Evolutionary conservation across 2,329 filamentous ascomycete genomes (phyloP).

Genomic region (Truncatella angustata): DNA sequence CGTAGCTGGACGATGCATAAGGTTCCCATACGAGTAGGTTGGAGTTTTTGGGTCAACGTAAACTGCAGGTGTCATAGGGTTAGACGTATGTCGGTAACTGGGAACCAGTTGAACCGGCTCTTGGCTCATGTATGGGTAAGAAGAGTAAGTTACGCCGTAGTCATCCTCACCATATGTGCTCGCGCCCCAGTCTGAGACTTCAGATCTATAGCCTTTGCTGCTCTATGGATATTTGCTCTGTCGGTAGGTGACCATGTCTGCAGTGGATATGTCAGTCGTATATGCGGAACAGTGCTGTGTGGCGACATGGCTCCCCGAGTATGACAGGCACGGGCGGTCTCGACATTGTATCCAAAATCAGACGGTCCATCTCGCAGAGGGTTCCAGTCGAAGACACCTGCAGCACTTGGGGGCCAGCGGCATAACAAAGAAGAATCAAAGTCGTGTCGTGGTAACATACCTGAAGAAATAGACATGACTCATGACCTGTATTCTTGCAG

Average conservation of each 20-base stretch:
- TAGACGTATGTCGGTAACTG: slow-evolving; percentile 27
- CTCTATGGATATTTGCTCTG: slow-evolving; percentile 30
- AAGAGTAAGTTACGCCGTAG: slow-evolving; percentile 30
- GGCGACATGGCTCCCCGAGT: slow-evolving; percentile 25
- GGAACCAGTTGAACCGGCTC: slow-evolving; percentile 33
- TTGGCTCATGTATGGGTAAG: slow-evolving; percentile 33
- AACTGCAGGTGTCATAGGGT: slow-evolving; percentile 22
- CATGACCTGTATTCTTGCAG: slow-evolving; percentile 71
- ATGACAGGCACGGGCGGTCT: slow-evolving; percentile 33
- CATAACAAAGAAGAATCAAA: background rate
- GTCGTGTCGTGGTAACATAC: slow-evolving; percentile 44
- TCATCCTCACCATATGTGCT: slow-evolving; percentile 36
- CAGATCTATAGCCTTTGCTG: slow-evolving; percentile 33
- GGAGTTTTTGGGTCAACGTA: slow-evolving; percentile 34
- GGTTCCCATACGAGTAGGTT: slow-evolving; percentile 30
- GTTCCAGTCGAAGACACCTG: slow-evolving; percentile 38
- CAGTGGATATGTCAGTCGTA: slow-evolving; percentile 28
- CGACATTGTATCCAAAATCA: slow-evolving; percentile 35
- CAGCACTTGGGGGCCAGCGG: background rate
- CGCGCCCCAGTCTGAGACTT: slow-evolving; percentile 30
- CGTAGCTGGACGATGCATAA: slow-evolving; percentile 34
- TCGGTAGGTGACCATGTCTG: slow-evolving; percentile 33
- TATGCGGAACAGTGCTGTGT: slow-evolving; percentile 30
- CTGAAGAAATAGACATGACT: slow-evolving; percentile 76
- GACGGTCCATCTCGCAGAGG: slow-evolving; percentile 28